A percentile compares a stretch with the other conserved stretches of the same genome.
Conservation (phyloP, 2,329 filamentous ascomycete species). For the Harringtonia lauricola region DNA sequence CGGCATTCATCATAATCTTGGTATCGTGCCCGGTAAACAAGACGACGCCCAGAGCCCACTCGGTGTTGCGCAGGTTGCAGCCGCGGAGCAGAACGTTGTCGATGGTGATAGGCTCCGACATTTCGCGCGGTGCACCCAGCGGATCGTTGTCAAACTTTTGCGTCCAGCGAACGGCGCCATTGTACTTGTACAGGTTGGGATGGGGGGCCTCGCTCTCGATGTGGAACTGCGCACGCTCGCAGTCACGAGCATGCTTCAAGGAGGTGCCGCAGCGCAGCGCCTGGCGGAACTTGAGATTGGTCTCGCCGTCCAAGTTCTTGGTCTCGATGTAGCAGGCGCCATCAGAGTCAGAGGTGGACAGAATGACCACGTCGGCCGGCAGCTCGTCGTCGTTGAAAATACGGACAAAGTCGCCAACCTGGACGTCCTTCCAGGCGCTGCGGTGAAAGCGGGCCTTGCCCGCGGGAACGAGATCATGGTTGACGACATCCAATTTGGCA, state of each 20-base stretch:
- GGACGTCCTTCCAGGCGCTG: constrained; percentile 89
- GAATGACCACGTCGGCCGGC: constrained; percentile 82
- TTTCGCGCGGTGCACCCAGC: constrained; percentile 54
- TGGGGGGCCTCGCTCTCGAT: constrained; percentile 89
- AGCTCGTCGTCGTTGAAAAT: constrained; percentile 95
- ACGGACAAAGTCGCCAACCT: constrained; percentile 92
- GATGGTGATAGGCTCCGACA: constrained; percentile 88
- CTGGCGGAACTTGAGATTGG: constrained; percentile 90
- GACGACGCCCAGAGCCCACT: constrained; percentile 89
- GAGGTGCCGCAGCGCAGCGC: constrained; percentile 75
- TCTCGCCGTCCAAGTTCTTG: constrained; percentile 96
- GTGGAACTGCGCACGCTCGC: constrained; percentile 75
- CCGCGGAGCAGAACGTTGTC: constrained; percentile 92
- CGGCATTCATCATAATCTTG: constrained; percentile 98
- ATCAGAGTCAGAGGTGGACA: constrained; percentile 88
- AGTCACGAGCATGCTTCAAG: constrained; percentile 82
- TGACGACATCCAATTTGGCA: constrained; percentile 53
- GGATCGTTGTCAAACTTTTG: constrained; percentile 55
- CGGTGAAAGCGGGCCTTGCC: constrained; percentile 80
- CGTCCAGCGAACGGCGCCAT: constrained; percentile 76
- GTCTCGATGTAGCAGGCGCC: constrained; percentile 96
- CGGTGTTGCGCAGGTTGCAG: constrained; percentile 87
- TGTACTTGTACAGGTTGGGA: constrained; percentile 92
- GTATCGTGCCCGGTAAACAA: constrained; percentile 93
- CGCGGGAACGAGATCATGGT: constrained; percentile 52